Conservation (phyloP, 352 stramenopile species). For the Peronospora farinosa region DNA sequence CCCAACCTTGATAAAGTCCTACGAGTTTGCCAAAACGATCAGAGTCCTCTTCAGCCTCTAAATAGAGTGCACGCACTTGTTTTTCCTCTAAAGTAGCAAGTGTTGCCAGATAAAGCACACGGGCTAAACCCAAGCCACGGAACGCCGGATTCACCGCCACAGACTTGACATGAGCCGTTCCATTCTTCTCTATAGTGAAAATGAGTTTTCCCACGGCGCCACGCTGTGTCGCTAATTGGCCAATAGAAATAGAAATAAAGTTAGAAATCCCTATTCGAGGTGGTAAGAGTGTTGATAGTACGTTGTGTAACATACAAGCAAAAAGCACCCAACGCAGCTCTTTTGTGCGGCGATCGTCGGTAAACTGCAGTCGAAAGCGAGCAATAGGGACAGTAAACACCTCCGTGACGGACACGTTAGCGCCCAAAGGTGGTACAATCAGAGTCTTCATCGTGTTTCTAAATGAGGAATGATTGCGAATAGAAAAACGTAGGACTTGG, state of each 20-base stretch:
- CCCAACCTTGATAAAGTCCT: constrained; percentile 64
- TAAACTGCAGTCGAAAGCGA: constrained; percentile 72
- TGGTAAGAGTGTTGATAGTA: neutral
- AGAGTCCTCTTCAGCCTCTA: constrained; percentile 66
- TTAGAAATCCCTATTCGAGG: constrained; percentile 1
- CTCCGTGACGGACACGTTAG: constrained; percentile 36
- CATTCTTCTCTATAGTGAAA: constrained; percentile 62
- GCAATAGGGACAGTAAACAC: constrained; percentile 29
- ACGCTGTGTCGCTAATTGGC: constrained; percentile 34
- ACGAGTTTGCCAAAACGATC: constrained; percentile 59
- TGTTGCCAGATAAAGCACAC: constrained; percentile 73
- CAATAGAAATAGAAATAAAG: constrained; percentile 5
- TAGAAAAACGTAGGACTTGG: too few species aligned
- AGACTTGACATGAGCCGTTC: constrained; percentile 68
- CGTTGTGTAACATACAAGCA: constrained; percentile 28
- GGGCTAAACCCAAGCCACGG: constrained; percentile 58
- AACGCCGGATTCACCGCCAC: constrained; percentile 64
- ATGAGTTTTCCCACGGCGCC: constrained; percentile 73
- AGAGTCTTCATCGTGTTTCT: constrained; percentile 6
- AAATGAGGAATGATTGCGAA: constrained; percentile 14
- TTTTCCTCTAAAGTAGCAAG: constrained; percentile 58
- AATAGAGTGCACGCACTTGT: constrained; percentile 38
- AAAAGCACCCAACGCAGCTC: constrained; percentile 84
- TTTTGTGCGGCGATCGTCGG: constrained; percentile 52
- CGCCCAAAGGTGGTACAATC: constrained; percentile 22